These are phyloP conservation scores for Aspergillus saccharolyticus DNA, from an alignment of 495 filamentous ascomycete species.

Conservation along the genomic window DNA sequence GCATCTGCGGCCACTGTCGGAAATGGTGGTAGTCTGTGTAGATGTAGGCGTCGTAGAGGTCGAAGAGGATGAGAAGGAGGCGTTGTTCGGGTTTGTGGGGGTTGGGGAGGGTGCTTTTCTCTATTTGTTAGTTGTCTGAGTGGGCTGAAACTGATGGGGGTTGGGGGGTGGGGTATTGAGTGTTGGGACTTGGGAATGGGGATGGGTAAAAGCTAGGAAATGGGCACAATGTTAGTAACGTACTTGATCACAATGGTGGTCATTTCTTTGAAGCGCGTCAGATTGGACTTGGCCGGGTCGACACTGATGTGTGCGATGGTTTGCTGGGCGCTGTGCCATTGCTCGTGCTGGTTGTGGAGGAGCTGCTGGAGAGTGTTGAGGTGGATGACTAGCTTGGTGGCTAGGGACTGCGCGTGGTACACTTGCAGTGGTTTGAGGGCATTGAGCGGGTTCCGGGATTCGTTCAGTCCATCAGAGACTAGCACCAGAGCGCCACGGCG, in stretches of 20 bases:
- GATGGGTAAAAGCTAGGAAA: neutral
- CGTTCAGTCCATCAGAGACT: no score
- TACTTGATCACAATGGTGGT: constrained; percentile 13
- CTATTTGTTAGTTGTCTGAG: neutral
- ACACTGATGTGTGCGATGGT: constrained; percentile 9
- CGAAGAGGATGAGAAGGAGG: constrained; percentile 21
- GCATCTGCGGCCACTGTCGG: constrained; percentile 16
- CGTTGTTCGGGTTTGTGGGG: constrained; percentile 19
- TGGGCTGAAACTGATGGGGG: neutral
- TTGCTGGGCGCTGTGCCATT: constrained; percentile 1
- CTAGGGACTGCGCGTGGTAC: constrained; percentile 3
- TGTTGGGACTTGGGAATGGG: neutral
- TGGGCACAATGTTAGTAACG: constrained; percentile 19
- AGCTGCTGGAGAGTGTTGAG: constrained; percentile 15
- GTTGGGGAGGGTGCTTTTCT: constrained; percentile 20
- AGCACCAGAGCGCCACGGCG: constrained; percentile 6
- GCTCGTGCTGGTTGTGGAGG: constrained; percentile 10
- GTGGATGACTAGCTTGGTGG: constrained; percentile 14
- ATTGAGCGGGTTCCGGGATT: neutral
- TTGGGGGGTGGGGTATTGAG: neutral
- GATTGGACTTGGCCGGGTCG: neutral
- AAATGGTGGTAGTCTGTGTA: constrained; percentile 21
- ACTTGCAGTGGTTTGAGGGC: constrained; percentile 14
- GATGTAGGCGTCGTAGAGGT: constrained; percentile 28
- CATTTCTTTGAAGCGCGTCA: constrained; percentile 18